Evolutionary conservation across 2,329 filamentous ascomycete genomes (phyloP).

Genomic region (Sporothrix brasiliensis): DNA sequence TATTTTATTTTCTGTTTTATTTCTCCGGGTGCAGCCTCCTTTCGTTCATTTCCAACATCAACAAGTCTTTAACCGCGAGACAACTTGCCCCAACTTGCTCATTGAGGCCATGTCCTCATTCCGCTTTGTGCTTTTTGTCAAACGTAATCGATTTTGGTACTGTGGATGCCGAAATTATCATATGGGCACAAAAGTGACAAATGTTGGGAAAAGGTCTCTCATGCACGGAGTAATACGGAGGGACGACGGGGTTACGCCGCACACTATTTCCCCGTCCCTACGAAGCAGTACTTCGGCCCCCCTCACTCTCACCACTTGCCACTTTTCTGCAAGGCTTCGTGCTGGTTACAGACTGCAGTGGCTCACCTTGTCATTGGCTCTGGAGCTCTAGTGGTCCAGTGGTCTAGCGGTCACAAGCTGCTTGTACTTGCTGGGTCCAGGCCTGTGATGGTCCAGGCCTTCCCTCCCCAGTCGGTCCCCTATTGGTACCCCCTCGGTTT

Average conservation of each 20-base stretch:
- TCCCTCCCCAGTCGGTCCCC: no score
- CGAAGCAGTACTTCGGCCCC: no score
- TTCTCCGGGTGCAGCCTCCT: neutral
- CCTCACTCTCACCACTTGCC: neutral
- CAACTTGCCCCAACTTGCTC: neutral
- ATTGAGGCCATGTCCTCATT: neutral
- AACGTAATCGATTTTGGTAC: neutral
- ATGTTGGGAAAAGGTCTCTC: neutral
- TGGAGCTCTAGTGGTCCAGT: no score
- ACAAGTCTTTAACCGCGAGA: conserved; percentile 1
- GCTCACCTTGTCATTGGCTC: neutral
- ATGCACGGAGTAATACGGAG: neutral
- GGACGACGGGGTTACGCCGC: no score
- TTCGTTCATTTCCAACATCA: neutral
- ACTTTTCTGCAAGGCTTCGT: neutral
- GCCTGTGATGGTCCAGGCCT: neutral
- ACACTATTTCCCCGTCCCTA: no score
- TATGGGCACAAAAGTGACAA: neutral
- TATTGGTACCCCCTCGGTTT: no score
- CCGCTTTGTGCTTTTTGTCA: neutral
- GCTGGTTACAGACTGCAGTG: neutral
- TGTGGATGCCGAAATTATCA: neutral
- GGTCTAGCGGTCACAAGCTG: neutral
- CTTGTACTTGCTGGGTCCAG: neutral
- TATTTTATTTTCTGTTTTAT: neutral